Evolutionary conservation across 495 filamentous ascomycete genomes (phyloP), one percentile per base, ranked within the genome.

Genomic region (Saxispiralis lemnorum): DNA sequence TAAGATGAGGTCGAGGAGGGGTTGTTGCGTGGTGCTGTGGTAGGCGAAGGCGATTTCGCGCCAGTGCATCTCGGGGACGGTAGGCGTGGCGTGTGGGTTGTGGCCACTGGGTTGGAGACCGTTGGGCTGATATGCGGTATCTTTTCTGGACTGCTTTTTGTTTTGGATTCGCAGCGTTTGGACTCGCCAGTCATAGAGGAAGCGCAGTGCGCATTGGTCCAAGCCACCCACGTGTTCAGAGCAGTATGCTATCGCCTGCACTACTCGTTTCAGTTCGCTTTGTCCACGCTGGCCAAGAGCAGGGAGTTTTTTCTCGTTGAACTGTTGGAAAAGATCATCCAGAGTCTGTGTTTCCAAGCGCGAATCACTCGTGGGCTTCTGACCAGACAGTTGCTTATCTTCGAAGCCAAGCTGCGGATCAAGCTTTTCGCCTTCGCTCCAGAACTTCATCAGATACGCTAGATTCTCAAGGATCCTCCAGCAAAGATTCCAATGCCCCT

Each of bases 31-130:
- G 12, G 63, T 70, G 48, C 84, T 93, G 59, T 95, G 85, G 51
- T 79, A 88, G 16, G 88, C 92, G 86, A 88, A 96, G 38, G 80
- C 78, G 45, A 93, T 88, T 54, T 95, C 88, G 58, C 92, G 69
- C 83, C 86, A 99, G 4, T 81, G 80, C 50, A 95, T 74, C 15
- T 73, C 67, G 6, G 76, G 71, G 10, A 41, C 37, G 12, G 15
- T 18, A 5, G 43, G 31, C 38, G 12, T 12, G 14, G 6, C 13
- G 21, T 4, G 17, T 6, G 2, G 14, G 15, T 36, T 4, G 7
- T n/a, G n/a, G n/a, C n/a, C n/a, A 28, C 12, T 41, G 19, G 32
- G 6, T 1, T 37, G 28, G 15, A 33, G n/a, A 16, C 24, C 37
- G 33, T 45, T 32, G n/a, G 46, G 34, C 20, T 43, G 15, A 6